A percentile compares a stretch with the other conserved stretches of the same genome.
These are phyloP conservation scores for Pleurotus djamor DNA, from an alignment of 768 basidiomycete genomes.

Conservation along the genomic window DNA sequence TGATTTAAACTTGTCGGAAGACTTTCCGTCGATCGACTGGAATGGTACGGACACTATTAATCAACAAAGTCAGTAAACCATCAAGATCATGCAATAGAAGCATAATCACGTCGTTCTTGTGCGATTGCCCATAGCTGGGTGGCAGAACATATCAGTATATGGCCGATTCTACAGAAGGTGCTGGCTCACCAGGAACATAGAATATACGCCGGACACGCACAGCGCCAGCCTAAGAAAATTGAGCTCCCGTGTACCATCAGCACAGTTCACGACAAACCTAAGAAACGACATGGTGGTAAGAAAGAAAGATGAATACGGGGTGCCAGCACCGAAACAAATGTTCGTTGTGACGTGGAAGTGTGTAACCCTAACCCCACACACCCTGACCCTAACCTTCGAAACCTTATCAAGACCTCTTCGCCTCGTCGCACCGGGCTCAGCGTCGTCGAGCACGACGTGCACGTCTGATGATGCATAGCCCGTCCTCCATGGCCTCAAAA, in stretches of 20 bases:
- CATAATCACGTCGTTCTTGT: slow-evolving; percentile 82
- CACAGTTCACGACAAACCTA: slow-evolving; percentile 13
- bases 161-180: neutral
- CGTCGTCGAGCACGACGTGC: too few species aligned
- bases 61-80: neutral
- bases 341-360: slow-evolving; percentile 10
- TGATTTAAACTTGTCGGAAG: slow-evolving; percentile 77
- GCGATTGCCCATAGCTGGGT: slow-evolving; percentile 85
- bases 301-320: neutral
- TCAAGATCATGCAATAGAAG: neutral
- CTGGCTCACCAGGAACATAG: slow-evolving; percentile 79
- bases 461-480: too few species aligned
- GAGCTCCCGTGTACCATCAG: neutral
- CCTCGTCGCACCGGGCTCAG: too few species aligned
- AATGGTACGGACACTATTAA: slow-evolving; percentile 80
- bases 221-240: slow-evolving; percentile 53
- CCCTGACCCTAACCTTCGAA: slow-evolving; percentile 3
- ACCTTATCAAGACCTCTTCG: too few species aligned
- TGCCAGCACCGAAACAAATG: slow-evolving; percentile 2
- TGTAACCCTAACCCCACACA: slow-evolving; percentile 23
- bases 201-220: slow-evolving; percentile 88
- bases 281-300: slow-evolving; percentile 19
- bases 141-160: slow-evolving; percentile 8
- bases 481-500: too few species aligned
- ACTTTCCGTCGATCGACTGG: slow-evolving; percentile 58